Percentiles rank a stretch among this genome's conserved stretches.
Evolutionary conservation across 2,329 filamentous ascomycete genomes (phyloP).

Genomic region (Penicillium brevicompactum): DNA sequence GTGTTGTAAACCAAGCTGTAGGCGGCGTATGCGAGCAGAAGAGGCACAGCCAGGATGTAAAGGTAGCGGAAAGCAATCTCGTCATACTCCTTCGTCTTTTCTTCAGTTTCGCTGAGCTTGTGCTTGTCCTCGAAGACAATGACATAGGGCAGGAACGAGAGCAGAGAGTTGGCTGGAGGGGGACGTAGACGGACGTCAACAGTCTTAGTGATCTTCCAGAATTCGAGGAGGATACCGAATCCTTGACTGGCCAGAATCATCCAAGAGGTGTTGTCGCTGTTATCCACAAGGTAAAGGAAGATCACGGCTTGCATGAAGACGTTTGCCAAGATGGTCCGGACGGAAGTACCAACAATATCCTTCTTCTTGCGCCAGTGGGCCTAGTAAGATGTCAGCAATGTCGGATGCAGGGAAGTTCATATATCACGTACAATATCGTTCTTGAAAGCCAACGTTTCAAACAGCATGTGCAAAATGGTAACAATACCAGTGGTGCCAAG

Average conservation of each 20-base stretch:
- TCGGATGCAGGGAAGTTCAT: background rate
- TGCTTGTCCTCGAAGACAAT: conserved; percentile 95
- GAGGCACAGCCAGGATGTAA: conserved; percentile 86
- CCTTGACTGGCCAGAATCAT: conserved; percentile 97
- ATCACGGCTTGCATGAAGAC: conserved; percentile 97
- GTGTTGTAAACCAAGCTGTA: conserved; percentile 92
- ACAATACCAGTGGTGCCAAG: conserved; percentile 82
- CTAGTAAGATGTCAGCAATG: conserved; percentile 30
- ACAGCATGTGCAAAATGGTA: conserved; percentile 86
- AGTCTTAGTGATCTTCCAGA: conserved; percentile 96
- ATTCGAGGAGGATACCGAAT: conserved; percentile 75
- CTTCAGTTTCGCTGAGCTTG: conserved; percentile 88
- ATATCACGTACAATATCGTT: conserved; percentile 72
- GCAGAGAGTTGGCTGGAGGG: conserved; percentile 65
- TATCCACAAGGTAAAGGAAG: conserved; percentile 95
- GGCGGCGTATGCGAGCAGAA: conserved; percentile 82
- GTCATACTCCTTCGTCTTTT: conserved; percentile 98
- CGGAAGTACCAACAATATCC: conserved; percentile 94
- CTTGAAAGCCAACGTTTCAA: conserved; percentile 95
- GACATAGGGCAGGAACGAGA: conserved; percentile 77
- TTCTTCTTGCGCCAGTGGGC: conserved; percentile 99
- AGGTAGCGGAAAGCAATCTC: conserved; percentile 97
- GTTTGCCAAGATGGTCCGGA: conserved; percentile 93
- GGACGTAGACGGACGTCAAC: conserved; percentile 83
- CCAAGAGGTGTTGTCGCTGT: conserved; percentile 97